phyloP scores from a whole-genome alignment of 106 monocot species.

The Dendrobium officinale region DNA sequence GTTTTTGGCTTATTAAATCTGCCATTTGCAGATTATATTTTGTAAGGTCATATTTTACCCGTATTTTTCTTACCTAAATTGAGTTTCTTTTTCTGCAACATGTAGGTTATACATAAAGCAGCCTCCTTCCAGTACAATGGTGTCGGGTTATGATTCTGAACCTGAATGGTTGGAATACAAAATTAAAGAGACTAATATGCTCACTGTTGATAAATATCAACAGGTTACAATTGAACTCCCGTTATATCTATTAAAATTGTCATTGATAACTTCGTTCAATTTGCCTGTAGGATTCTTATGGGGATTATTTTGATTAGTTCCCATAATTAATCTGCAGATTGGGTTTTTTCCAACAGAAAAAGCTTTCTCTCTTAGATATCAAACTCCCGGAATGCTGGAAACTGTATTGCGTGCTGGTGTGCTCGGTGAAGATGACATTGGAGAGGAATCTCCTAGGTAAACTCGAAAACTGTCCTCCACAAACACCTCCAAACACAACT shows the following conservation, averaged over 20 bases:
- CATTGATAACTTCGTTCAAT: background rate
- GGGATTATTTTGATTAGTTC: conserved; percentile 12
- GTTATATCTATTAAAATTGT: too few relatives aligned
- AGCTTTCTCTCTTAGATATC: conserved; percentile 91
- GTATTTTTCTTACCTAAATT: background rate
- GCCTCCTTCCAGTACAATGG: conserved; percentile 47
- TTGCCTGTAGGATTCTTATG: background rate
- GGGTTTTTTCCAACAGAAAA: conserved; percentile 80
- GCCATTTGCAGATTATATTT: background rate
- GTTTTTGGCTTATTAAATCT: background rate
- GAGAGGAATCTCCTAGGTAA: conserved; percentile 88
- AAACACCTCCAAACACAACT: background rate
- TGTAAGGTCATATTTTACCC: background rate
- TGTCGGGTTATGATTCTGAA: conserved; percentile 48
- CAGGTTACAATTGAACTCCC: conserved; percentile 46
- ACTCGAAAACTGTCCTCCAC: background rate
- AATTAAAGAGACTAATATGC: conserved; percentile 97
- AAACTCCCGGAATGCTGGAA: conserved; percentile 96
- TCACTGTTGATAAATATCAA: conserved; percentile 94
- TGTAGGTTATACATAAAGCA: conserved; percentile 87
- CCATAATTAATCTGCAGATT: conserved; percentile 62
- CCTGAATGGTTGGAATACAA: conserved; percentile 95
- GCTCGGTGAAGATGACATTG: conserved; percentile 93
- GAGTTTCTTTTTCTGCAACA: conserved; percentile 2
- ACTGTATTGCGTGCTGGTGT: conserved; percentile 81